Evolutionary conservation across 108 stramenopile species (phyloP).

Genomic region (Cylindrotheca closterium): DNA sequence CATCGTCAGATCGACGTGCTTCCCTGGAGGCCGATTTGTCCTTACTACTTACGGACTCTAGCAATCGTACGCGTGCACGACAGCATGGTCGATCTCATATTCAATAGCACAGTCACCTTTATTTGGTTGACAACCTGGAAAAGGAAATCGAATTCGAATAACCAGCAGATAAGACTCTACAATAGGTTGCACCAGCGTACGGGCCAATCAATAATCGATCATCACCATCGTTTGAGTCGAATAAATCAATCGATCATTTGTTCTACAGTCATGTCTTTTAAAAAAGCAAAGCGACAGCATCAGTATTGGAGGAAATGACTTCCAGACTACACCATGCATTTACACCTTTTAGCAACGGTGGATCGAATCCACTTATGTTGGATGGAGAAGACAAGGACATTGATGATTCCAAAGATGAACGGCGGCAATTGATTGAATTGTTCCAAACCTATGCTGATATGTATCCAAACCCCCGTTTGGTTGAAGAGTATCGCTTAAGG

Average conservation of each 20-base stretch:
- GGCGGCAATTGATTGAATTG: slow-evolving; percentile 18
- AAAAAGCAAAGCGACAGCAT: background rate
- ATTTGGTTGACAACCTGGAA: too few relatives aligned
- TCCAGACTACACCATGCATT: background rate
- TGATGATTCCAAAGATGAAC: slow-evolving; percentile 7
- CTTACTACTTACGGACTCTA: too few relatives aligned
- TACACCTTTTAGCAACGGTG: background rate
- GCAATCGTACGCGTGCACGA: too few relatives aligned
- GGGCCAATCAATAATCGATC: background rate
- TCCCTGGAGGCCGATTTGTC: too few relatives aligned
- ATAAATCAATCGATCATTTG: too few relatives aligned
- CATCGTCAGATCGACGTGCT: too few relatives aligned
- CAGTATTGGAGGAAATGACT: background rate
- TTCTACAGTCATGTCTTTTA: too few relatives aligned
- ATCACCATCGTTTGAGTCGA: background rate
- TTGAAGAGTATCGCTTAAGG: slow-evolving; percentile 36
- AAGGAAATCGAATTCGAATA: too few relatives aligned
- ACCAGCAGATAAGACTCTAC: too few relatives aligned
- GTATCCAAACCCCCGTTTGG: slow-evolving; percentile 50
- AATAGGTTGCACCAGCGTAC: background rate
- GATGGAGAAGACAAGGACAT: background rate
- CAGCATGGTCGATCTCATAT: too few relatives aligned
- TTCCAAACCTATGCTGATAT: slow-evolving; percentile 44
- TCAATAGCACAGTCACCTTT: too few relatives aligned
- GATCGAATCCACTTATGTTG: background rate